Evolutionary conservation across 2,329 filamentous ascomycete genomes (phyloP).

Genomic region (Botrytis medusae): DNA sequence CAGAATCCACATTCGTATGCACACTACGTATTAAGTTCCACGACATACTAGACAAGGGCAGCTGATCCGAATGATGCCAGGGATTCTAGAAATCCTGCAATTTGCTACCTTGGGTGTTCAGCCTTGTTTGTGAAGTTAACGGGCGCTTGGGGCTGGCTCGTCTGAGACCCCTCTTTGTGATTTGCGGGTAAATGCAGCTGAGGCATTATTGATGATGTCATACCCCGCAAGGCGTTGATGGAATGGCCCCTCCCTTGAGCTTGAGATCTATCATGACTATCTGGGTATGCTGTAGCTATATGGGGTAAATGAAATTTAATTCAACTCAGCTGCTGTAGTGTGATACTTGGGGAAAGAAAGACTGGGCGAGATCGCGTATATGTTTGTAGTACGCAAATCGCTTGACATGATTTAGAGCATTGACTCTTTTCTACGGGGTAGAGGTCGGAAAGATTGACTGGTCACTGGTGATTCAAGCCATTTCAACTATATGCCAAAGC

Average conservation of each 20-base stretch:
- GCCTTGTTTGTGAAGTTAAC: not conserved
- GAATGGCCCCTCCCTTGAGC: not conserved
- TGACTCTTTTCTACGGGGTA: no score
- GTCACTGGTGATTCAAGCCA: no score
- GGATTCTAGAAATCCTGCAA: not conserved
- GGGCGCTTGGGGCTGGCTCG: not conserved
- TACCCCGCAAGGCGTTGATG: not conserved
- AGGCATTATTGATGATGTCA: not conserved
- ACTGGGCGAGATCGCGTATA: no score
- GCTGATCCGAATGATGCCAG: not conserved
- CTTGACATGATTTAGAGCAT: no score
- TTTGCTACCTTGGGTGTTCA: not conserved
- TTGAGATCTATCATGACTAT: not conserved
- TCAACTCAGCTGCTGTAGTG: no score
- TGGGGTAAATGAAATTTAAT: no score
- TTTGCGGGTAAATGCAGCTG: not conserved
- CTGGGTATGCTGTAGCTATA: not conserved
- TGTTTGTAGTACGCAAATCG: no score
- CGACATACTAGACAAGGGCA: not conserved
- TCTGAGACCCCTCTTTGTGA: not conserved
- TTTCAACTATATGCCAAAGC: no score
- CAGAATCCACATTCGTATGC: not conserved
- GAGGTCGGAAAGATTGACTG: no score
- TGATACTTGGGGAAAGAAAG: no score
- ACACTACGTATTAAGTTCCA: not conserved